Base-by-base conservation (phyloP, 2,329 filamentous ascomycete genomes). In the Botryotinia globosa region DNA sequence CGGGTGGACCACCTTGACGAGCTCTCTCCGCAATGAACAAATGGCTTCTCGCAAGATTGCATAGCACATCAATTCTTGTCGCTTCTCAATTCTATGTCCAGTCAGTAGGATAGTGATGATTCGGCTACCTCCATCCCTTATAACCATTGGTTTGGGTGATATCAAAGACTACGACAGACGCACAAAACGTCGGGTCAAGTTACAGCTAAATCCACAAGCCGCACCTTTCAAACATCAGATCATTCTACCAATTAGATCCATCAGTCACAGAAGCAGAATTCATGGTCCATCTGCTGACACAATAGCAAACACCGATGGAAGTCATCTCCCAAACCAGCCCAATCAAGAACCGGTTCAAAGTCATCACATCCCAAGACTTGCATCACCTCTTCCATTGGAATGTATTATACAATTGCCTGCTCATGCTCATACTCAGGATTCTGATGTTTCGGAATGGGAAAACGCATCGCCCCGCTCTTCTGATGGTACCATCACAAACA, bases 141-240 rank as follows among this genome's bases (percentile, higher is more conserved):
- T 80, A 69, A 64, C 68, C 29, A 63, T 80, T 20, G 76, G 76
- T 29, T 73, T 71, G 44, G 74, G 74, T 42, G 79, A 80, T 72
- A 54, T 80, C 14, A 71, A 67, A 58, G 77, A 79, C 54, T 79
- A 75, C 42, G 75, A 78, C 10, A 74, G 70, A 65, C 77, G 78
- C 25, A 72, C 70, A 59, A 69, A 63, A 68, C 63, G 56, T 32
- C 67, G 29, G 54, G 12, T 44, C 18, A 66, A 42, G 45, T 44
- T 66, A n/a, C 45, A 34, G 29, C 37, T 54, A 9, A 56, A 18
- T 42, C 34, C 45, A 32, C 65, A 32, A 42, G 34, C 25, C 25
- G 39, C 48, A 10, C 48, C 34, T 51, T 62, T 44, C 20, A 39
- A 22, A 32, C 34, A 39, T 37, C 68, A 66, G 25, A 51, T 65